phyloP scores from a whole-genome alignment of 2,329 filamentous ascomycete species.

The Paraphoma sp. region DNA sequence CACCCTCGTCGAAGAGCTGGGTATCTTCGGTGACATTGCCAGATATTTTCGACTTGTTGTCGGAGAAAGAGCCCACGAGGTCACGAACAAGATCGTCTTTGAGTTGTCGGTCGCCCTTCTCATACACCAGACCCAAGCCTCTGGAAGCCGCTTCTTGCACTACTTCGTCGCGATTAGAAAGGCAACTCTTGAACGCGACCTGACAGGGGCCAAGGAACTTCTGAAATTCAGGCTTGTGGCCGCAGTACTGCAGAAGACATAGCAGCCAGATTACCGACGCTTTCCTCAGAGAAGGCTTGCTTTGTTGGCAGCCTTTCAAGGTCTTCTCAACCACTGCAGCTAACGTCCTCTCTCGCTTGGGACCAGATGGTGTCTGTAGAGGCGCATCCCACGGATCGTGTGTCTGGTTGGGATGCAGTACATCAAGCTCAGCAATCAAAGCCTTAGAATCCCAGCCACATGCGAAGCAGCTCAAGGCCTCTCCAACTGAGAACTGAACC shows the following conservation, averaged over 20 bases:
- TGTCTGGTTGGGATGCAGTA: constrained; percentile 62
- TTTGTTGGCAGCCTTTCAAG: constrained; percentile 77
- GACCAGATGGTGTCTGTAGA: constrained; percentile 37
- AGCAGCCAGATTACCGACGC: constrained; percentile 96
- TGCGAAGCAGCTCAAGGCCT: constrained; percentile 80
- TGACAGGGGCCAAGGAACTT: constrained; percentile 78
- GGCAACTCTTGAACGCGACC: constrained; percentile 82
- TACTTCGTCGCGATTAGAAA: constrained; percentile 88
- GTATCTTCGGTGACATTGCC: constrained; percentile 88
- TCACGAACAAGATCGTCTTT: constrained; percentile 86
- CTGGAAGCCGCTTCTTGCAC: constrained; percentile 95
- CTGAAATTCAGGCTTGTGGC: constrained; percentile 77
- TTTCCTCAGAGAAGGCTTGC: constrained; percentile 88
- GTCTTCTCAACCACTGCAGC: constrained; percentile 72
- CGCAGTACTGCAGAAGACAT: constrained; percentile 88
- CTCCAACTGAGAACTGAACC: constrained; percentile 88
- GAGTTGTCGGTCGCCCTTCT: constrained; percentile 81
- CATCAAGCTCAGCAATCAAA: constrained; percentile 76
- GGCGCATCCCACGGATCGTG: constrained; percentile 40
- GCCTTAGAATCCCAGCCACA: constrained; percentile 85
- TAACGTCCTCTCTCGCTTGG: constrained; percentile 52
- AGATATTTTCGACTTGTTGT: constrained; percentile 70
- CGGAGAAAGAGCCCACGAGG: constrained; percentile 85
- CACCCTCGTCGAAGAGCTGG: constrained; percentile 90
- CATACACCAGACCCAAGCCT: constrained; percentile 90